Conservation (phyloP, 352 stramenopile genomes). For the Globisporangium megalacanthum region DNA sequence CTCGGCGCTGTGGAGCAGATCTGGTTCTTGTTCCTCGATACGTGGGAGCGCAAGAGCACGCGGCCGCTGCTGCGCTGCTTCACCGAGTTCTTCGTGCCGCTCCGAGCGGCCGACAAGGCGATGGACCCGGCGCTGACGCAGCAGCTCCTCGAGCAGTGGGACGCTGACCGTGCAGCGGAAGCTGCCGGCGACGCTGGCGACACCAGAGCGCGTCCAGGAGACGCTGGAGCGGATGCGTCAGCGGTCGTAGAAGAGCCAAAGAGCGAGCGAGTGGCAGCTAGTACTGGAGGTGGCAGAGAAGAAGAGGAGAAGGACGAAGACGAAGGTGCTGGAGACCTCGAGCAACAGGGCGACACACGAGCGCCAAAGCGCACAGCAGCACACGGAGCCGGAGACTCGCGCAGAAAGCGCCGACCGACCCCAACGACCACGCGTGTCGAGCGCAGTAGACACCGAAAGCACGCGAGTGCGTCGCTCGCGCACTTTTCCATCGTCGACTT, state of each 20-base stretch:
- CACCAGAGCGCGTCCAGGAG: neutral
- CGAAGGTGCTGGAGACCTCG: neutral
- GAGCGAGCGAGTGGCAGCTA: neutral
- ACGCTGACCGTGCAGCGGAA: slow-evolving; percentile 34
- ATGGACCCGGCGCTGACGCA: slow-evolving; percentile 50
- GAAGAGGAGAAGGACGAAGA: neutral
- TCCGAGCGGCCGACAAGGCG: slow-evolving; percentile 22
- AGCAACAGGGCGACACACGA: too few species aligned
- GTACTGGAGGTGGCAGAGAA: neutral
- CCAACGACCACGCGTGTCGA: neutral
- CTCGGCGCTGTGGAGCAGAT: slow-evolving; percentile 42
- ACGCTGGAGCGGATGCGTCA: neutral
- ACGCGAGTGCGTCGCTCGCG: slow-evolving; percentile 20
- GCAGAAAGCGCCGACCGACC: neutral
- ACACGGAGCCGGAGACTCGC: neutral
- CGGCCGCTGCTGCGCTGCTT: slow-evolving; percentile 63
- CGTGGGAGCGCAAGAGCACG: slow-evolving; percentile 52
- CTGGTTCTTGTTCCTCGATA: slow-evolving; percentile 66
- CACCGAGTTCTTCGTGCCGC: slow-evolving; percentile 56
- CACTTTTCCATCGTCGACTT: slow-evolving; percentile 56
- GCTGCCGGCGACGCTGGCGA: slow-evolving; percentile 2
- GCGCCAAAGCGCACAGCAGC: neutral
- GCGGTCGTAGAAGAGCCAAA: neutral
- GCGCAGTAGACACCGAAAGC: neutral
- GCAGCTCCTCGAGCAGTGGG: slow-evolving; percentile 70